Conservation (phyloP, 2,329 filamentous ascomycete species). For the Ophiostoma pallidulum region DNA sequence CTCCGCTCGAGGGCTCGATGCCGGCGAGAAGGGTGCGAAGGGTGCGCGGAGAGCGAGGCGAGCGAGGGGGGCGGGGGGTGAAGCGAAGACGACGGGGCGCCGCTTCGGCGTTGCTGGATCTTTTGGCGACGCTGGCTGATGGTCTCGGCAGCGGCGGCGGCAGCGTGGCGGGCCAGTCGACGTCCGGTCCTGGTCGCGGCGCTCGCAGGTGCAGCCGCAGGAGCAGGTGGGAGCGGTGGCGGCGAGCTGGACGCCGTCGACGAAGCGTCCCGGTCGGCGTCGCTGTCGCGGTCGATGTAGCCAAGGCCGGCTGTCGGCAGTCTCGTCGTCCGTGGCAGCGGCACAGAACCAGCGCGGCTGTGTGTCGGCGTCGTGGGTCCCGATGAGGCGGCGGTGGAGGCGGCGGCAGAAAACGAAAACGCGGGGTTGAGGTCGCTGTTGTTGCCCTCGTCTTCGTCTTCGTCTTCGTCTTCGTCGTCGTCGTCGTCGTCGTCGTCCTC, state of each 20-base stretch:
- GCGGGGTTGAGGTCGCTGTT: slow-evolving; percentile 33
- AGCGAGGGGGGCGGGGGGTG: slow-evolving; percentile 17
- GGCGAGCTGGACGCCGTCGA: slow-evolving; percentile 6
- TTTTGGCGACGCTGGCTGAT: background rate
- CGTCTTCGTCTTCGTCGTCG: slow-evolving; percentile 28
- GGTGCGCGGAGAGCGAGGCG: too few relatives aligned
- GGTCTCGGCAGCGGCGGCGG: background rate
- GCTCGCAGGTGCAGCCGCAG: background rate
- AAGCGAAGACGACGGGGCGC: background rate
- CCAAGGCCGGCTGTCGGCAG: background rate
- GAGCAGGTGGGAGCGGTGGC: background rate
- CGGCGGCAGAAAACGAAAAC: slow-evolving; percentile 42
- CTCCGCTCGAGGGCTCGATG: slow-evolving; percentile 29
- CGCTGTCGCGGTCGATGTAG: slow-evolving; percentile 5
- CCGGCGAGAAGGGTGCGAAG: slow-evolving; percentile 15
- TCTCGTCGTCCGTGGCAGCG: slow-evolving; percentile 32
- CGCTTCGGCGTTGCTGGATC: background rate
- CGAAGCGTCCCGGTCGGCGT: slow-evolving; percentile 1
- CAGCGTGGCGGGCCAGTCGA: background rate
- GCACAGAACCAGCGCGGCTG: slow-evolving; percentile 31
- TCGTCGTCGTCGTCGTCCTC: slow-evolving; percentile 22
- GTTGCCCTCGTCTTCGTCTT: slow-evolving; percentile 1
- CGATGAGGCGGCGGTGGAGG: slow-evolving; percentile 27
- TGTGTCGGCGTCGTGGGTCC: slow-evolving; percentile 31
- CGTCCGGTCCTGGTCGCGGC: background rate